Evolutionary conservation across 805 yeast species (phyloP).

Genomic region (Kurtzmaniella fragi): DNA sequence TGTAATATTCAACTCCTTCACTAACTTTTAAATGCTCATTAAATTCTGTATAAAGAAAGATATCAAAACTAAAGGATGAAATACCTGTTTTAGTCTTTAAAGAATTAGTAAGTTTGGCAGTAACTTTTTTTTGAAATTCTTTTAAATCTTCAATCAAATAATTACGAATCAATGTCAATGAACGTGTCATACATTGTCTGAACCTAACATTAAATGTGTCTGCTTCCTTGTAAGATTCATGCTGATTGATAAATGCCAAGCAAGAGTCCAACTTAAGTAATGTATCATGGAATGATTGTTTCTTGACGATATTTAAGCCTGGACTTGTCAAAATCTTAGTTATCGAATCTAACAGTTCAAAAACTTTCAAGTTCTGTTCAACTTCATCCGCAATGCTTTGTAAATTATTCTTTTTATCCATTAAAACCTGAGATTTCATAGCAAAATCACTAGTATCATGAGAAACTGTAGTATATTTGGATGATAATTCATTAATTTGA

Average conservation of each 20-base stretch:
- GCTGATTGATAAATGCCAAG: slow-evolving; percentile 51
- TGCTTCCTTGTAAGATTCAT: slow-evolving; percentile 54
- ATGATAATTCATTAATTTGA: slow-evolving; percentile 43
- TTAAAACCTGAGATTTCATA: slow-evolving; percentile 45
- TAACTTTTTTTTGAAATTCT: slow-evolving; percentile 18
- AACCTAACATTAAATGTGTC: slow-evolving; percentile 67
- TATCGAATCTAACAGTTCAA: slow-evolving; percentile 67
- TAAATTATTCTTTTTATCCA: slow-evolving; percentile 42
- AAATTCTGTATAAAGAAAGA: slow-evolving; percentile 65
- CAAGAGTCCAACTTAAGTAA: slow-evolving; percentile 62
- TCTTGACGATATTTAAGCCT: slow-evolving; percentile 62
- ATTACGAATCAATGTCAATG: slow-evolving; percentile 68
- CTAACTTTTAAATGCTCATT: slow-evolving; percentile 12
- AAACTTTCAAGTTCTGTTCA: slow-evolving; percentile 47
- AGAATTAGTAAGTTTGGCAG: slow-evolving; percentile 9
- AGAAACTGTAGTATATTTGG: slow-evolving; percentile 54
- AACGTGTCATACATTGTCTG: slow-evolving; percentile 78
- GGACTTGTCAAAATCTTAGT: slow-evolving; percentile 62
- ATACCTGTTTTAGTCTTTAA: slow-evolving; percentile 10
- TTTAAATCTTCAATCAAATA: slow-evolving; percentile 48
- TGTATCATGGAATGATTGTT: slow-evolving; percentile 35
- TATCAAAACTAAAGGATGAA: slow-evolving; percentile 44
- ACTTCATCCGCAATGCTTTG: slow-evolving; percentile 41
- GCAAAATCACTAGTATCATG: slow-evolving; percentile 63
- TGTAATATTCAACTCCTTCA: slow-evolving; percentile 7